phyloP scores from a whole-genome alignment of 345 rosid species.

The Linum trigynum region DNA sequence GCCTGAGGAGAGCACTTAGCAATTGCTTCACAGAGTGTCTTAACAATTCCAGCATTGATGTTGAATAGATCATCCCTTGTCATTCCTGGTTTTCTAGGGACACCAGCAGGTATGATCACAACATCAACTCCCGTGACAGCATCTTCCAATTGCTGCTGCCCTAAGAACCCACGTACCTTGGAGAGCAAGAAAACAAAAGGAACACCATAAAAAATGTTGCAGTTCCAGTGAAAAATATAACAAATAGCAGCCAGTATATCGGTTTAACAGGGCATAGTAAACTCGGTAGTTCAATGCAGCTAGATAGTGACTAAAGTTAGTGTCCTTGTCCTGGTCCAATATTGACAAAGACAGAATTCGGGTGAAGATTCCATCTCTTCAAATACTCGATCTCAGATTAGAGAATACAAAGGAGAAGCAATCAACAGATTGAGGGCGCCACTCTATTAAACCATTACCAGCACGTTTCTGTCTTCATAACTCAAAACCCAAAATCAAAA shows the following conservation, averaged over 20 bases:
- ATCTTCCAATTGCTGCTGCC: slow-evolving; percentile 69
- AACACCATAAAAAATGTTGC: background rate
- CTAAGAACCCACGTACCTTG: slow-evolving; percentile 89
- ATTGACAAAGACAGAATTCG: no score
- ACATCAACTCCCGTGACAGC: slow-evolving; percentile 92
- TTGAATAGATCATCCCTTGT: slow-evolving; percentile 96
- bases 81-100: slow-evolving; percentile 99
- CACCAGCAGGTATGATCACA: slow-evolving; percentile 89
- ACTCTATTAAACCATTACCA: background rate
- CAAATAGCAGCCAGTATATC: background rate
- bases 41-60: slow-evolving; percentile 92
- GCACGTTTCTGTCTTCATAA: no score
- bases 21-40: slow-evolving; percentile 77
- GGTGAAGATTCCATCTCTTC: no score
- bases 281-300: no score
- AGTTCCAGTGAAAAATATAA: background rate
- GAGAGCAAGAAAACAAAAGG: background rate
- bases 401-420: background rate
- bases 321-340: no score
- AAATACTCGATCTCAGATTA: background rate
- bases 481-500: no score
- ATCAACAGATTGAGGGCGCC: background rate
- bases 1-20: slow-evolving; percentile 78
- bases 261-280: no score
- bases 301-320: no score